Base-by-base conservation (phyloP, 768 basidiomycete genomes). In the Leccinellum luteum region DNA sequence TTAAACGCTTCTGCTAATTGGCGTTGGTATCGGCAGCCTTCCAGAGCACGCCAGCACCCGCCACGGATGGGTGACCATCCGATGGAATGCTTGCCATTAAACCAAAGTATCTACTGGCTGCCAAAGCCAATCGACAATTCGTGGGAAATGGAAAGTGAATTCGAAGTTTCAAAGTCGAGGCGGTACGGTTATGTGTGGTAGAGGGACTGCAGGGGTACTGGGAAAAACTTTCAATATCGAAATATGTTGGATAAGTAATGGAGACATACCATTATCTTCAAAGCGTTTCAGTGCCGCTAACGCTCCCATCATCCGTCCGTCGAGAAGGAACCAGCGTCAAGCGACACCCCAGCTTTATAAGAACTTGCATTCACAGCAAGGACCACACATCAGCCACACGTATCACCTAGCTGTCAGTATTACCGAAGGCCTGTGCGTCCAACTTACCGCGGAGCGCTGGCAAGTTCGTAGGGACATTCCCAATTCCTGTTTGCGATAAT, bases 301-400 rank as follows among this genome's bases (percentile, higher is more conserved):
- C 31, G 15, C 21, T 30, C 19, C 15, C 28, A n/a, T n/a, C 4
- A n/a, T n/a, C 9, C 9, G 38, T n/a, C 17, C 38, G n/a, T n/a
- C 38, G 17, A 38, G 38, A 4, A 38, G 38, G 4, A 38, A 38
- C 17, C 1, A 2, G 38, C 38, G 17, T 10, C 38, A n/a, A n/a
- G 9, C 9, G 4, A 38, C 9, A n/a, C 9, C n/a, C 38, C 9
- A 14, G 35, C 38, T 38, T n/a, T 38, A 38, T 38, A 38, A 2
- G 3, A 9, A 9, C 38, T 10, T n/a, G 38, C 9, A 38, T 38
- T 51, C 56, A 60, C 66, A 63, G 61, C 64, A 63, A 53, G n/a
- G 55, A 67, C 55, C n/a, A 59, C 52, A 25, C 55, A 30, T 48
- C 27, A 17, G 51, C 55, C 34, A 41, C 28, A 47, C 19, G 23